Conservation (phyloP, 306 rosid genomes). For the Cyclanthera cordifolia region DNA sequence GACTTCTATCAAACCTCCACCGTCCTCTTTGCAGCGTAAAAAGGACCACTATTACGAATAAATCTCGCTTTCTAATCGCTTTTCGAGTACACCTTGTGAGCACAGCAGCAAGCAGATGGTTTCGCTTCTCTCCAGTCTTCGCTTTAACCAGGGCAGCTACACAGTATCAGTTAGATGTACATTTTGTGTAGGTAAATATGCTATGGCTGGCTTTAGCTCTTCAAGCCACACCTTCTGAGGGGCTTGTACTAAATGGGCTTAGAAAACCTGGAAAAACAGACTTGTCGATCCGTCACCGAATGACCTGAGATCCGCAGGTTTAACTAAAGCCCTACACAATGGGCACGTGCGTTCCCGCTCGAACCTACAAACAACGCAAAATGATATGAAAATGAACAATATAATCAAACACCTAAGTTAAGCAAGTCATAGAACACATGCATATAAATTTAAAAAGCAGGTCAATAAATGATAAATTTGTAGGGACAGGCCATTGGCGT, state of each 20-base stretch:
- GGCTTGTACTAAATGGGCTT: conserved; percentile 23
- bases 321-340: conserved; percentile 91
- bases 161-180: conserved; percentile 31
- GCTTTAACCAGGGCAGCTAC: background rate
- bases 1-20: background rate
- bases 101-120: conserved; percentile 4
- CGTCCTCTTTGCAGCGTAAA: background rate
- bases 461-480: background rate
- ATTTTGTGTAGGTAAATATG: conserved; percentile 34
- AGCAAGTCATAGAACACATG: background rate
- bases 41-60: background rate
- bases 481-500: no score
- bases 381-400: background rate
- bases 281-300: conserved; percentile 96
- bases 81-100: background rate
- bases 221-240: conserved; percentile 38
- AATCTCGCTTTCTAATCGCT: background rate
- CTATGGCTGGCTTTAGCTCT: conserved; percentile 27
- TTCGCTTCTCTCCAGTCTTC: background rate
- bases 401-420: background rate
- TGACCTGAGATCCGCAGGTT: conserved; percentile 87
- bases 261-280: conserved; percentile 81
- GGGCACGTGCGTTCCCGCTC: conserved; percentile 98
- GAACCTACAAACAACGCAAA: conserved; percentile 43
- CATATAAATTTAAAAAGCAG: background rate